phyloP scores from a whole-genome alignment of 306 rosid genomes.

The Castanospermum australe region DNA sequence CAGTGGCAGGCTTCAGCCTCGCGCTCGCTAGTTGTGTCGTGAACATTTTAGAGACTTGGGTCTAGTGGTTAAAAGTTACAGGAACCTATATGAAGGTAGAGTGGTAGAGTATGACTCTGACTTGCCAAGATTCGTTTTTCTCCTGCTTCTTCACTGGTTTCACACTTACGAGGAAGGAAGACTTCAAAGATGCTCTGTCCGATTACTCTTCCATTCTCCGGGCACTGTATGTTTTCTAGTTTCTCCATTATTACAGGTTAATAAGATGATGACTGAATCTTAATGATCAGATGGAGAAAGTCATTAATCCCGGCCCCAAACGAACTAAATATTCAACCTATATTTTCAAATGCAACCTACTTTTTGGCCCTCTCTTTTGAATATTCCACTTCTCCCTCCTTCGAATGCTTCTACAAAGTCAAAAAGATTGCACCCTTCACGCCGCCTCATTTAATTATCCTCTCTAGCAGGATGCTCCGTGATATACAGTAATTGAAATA shows the following conservation, averaged over 20 bases:
- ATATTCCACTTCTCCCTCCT: constrained; percentile 10
- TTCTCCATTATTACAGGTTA: neutral
- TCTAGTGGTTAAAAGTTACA: neutral
- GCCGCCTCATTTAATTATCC: neutral
- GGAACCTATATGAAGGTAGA: neutral
- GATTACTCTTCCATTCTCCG: neutral
- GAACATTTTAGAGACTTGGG: neutral
- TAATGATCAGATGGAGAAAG: neutral
- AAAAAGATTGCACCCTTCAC: neutral
- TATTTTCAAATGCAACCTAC: constrained; percentile 10
- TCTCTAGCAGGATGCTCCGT: neutral
- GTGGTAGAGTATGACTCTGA: neutral
- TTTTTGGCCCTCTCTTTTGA: constrained; percentile 23
- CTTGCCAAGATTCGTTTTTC: neutral
- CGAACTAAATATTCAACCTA: neutral
- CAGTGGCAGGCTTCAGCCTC: neutral
- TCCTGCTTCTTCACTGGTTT: neutral
- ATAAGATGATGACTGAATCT: neutral
- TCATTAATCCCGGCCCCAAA: neutral
- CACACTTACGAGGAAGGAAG: neutral
- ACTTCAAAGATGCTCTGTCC: neutral
- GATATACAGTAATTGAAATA: neutral
- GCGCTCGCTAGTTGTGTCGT: neutral
- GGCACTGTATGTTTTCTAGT: neutral
- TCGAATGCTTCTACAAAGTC: neutral